Base-by-base conservation (phyloP, 139 green algal genomes). In the Micractinium conductrix region DNA sequence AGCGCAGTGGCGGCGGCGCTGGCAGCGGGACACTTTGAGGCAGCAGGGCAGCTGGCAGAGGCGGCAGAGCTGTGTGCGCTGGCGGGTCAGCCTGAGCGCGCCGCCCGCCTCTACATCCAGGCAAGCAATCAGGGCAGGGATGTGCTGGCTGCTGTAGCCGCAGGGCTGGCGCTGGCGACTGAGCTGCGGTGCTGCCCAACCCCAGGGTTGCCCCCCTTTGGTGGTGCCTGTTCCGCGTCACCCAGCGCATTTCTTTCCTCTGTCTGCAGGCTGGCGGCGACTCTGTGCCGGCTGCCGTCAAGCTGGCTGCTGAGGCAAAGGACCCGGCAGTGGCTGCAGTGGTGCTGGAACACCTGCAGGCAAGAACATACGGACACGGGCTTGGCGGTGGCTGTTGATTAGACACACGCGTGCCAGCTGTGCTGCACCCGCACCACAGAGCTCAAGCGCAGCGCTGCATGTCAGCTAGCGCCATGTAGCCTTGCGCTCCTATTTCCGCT, bases 241-340 rank as follows among this genome's bases (percentile, higher is more conserved):
- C 14, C 65, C 37, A 44, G 28, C 45, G 43, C 38, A 58, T 76
- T 4, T 33, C 7, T 67, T n/a, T 22, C 9, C 19, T 48, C 7
- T 14, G 26, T 17, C 16, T 92, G 38, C 53, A 85, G 44, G 84
- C 88, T 72, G 91, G 82, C 22, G 88, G 86, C 30, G 80, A 81
- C 40, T 89, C 83, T 22, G 43, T 96, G 40, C 88, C 91, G 10
- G 92, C 94, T 68, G 94, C 94, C 22, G 93, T 97, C 69, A 80
- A 74, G 43, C 65, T 84, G 79, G 79, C 45, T 3, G 48, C 19
- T 2, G 45, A 78, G 21, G 45, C 8, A 10, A n/a, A 67, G 44
- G 79, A 84, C 33, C 44, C 44, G 1, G 65, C 63, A 5, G 79
- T 53, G n/a, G 43, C 35, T 0, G 79, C 79, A 8, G 67, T 96